These are phyloP conservation scores for Aechmea fasciata DNA, from an alignment of 176 grass and related monocot genomes.

Conservation along the genomic window DNA sequence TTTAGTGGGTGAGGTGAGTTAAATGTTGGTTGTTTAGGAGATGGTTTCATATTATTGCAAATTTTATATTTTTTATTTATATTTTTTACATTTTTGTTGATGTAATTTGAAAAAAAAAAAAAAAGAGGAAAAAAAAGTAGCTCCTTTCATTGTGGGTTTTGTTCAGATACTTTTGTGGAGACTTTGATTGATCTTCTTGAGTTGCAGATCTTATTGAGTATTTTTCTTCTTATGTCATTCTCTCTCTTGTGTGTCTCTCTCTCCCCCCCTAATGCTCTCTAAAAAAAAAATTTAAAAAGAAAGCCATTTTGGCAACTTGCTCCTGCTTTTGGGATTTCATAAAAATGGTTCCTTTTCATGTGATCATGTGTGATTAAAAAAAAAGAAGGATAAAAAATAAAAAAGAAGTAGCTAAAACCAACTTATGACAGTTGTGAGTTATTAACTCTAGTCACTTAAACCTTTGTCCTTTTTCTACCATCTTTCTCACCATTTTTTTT, in stretches of 20 bases:
- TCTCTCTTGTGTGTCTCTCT: not conserved
- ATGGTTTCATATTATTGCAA: no score
- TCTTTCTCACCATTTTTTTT: no score
- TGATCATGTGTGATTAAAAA: no score
- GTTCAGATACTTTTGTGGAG: not conserved
- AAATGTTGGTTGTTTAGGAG: no score
- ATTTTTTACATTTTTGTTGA: not conserved
- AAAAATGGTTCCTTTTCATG: no score
- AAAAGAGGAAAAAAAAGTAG: no score
- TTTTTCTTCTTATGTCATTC: not conserved
- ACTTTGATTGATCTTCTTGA: not conserved
- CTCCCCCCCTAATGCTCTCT: not conserved
- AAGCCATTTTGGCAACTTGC: not conserved
- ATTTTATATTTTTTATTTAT: not conserved
- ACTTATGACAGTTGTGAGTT: no score
- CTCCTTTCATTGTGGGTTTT: not conserved
- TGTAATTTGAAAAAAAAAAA: not conserved
- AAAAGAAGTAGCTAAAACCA: no score
- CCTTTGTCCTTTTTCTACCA: no score
- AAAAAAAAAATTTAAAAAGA: not conserved
- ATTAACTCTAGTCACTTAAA: no score
- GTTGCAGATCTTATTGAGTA: conserved; percentile 17
- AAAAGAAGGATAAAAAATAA: not conserved
- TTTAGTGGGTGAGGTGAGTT: no score
- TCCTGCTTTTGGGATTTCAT: not conserved